Evolutionary conservation across 352 stramenopile genomes (phyloP).

Genomic region (Pythium insidiosum): DNA sequence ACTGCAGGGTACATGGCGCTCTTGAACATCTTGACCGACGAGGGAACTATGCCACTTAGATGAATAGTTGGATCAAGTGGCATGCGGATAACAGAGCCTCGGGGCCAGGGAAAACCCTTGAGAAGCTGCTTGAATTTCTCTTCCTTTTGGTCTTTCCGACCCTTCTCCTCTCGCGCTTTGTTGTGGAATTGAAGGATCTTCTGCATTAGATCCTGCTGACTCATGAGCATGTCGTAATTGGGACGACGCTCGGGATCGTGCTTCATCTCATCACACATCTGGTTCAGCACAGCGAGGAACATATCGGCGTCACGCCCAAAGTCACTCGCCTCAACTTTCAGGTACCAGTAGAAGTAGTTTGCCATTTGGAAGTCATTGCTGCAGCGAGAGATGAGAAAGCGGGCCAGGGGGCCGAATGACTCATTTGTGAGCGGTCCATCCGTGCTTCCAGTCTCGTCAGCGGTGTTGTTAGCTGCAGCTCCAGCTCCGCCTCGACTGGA

Average conservation of each 20-base stretch:
- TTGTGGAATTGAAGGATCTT: conserved; percentile 91
- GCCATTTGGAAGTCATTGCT: conserved; percentile 93
- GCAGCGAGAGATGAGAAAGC: conserved; percentile 93
- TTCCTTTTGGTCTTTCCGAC: conserved; percentile 96
- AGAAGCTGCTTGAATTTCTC: conserved; percentile 88
- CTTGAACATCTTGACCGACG: conserved; percentile 96
- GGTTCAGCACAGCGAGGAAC: conserved; percentile 73
- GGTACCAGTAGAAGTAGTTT: conserved; percentile 98
- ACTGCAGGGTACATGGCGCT: conserved; percentile 97
- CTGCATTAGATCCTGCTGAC: conserved; percentile 92
- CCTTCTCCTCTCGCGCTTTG: conserved; percentile 88
- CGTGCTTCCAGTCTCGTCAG: conserved; percentile 30
- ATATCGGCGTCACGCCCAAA: conserved; percentile 68
- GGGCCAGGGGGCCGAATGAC: conserved; percentile 71
- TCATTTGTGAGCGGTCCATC: conserved; percentile 39
- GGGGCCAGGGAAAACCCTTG: conserved; percentile 77
- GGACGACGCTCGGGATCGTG: conserved; percentile 84
- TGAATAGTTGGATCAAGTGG: conserved; percentile 82
- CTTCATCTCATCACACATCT: conserved; percentile 93
- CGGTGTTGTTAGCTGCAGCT: conserved; percentile 9
- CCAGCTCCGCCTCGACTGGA: conserved; percentile 12
- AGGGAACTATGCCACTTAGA: conserved; percentile 85
- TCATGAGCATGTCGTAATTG: conserved; percentile 88
- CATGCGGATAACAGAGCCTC: conserved; percentile 73
- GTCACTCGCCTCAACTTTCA: conserved; percentile 74